Evolutionary conservation across 495 filamentous ascomycete species (phyloP).

Genomic region (Rhizodiscina lignyota): DNA sequence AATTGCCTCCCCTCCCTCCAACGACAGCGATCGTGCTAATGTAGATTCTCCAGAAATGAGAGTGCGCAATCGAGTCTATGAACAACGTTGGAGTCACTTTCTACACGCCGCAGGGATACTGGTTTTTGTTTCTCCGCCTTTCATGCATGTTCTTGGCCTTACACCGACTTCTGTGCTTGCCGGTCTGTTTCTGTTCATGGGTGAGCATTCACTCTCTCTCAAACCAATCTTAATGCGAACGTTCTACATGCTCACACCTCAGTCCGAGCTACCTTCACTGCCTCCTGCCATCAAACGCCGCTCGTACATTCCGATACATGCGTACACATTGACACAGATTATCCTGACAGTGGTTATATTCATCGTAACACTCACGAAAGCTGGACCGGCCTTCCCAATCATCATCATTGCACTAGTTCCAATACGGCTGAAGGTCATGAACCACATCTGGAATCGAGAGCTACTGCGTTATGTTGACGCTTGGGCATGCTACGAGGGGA

Average conservation of each 20-base stretch:
- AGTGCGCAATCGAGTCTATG: conserved; percentile 45
- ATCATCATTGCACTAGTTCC: conserved; percentile 52
- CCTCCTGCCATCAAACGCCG: conserved; percentile 29
- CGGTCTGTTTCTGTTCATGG: conserved; percentile 59
- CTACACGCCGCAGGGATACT: conserved; percentile 46
- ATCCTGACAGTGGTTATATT: conserved; percentile 44
- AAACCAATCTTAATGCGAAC: conserved; percentile 47
- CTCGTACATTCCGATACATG: conserved; percentile 42
- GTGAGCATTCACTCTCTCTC: conserved; percentile 45
- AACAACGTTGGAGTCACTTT: conserved; percentile 53
- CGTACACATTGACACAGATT: conserved; percentile 46
- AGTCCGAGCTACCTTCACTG: conserved; percentile 43
- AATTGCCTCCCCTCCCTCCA: no score
- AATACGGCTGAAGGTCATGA: conserved; percentile 44
- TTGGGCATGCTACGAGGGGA: conserved; percentile 55
- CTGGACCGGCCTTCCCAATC: conserved; percentile 48
- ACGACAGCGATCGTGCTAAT: no score
- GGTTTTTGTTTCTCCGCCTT: conserved; percentile 44
- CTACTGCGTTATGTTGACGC: conserved; percentile 47
- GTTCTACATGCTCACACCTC: conserved; percentile 46
- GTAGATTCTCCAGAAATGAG: no score
- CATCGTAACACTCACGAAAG: conserved; percentile 45
- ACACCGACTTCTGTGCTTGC: conserved; percentile 54
- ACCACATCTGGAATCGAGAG: conserved; percentile 42
- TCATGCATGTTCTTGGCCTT: conserved; percentile 52